phyloP scores from a whole-genome alignment of 2,329 filamentous ascomycete species.

The Kalaharituber pfeilii region DNA sequence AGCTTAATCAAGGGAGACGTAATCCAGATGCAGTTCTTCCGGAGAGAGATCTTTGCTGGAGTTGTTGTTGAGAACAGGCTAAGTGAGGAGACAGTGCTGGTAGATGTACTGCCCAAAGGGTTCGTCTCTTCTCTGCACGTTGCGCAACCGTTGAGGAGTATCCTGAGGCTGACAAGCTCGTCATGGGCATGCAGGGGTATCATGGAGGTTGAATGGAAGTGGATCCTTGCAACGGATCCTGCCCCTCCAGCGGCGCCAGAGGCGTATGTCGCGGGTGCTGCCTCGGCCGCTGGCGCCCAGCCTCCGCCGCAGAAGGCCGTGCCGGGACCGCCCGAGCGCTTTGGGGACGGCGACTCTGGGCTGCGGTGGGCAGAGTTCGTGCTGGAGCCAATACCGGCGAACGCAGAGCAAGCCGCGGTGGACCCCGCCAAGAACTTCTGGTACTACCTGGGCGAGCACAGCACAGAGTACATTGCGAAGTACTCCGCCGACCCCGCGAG shows the following conservation, averaged over 20 bases:
- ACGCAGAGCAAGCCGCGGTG: slow-evolving; percentile 43
- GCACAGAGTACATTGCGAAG: slow-evolving; percentile 77
- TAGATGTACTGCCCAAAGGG: slow-evolving; percentile 74
- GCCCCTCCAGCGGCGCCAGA: slow-evolving; percentile 55
- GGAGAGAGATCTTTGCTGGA: slow-evolving; percentile 67
- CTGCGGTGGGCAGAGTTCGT: slow-evolving; percentile 16
- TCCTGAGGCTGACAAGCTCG: background rate
- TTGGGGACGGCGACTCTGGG: slow-evolving; percentile 37
- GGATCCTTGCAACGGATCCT: slow-evolving; percentile 55
- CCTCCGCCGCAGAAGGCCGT: slow-evolving; percentile 36
- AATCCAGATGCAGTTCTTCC: slow-evolving; percentile 59
- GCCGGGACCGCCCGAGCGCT: slow-evolving; percentile 47
- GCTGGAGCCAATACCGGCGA: slow-evolving; percentile 3
- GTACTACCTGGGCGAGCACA: slow-evolving; percentile 72
- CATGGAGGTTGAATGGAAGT: slow-evolving; percentile 71
- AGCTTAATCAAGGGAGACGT: slow-evolving; percentile 55
- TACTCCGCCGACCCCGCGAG: slow-evolving; percentile 61
- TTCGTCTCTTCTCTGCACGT: slow-evolving; percentile 34
- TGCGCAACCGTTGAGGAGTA: slow-evolving; percentile 12
- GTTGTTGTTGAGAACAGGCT: slow-evolving; percentile 66
- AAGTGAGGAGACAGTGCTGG: slow-evolving; percentile 55
- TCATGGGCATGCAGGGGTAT: slow-evolving; percentile 41
- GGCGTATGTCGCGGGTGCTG: slow-evolving; percentile 37
- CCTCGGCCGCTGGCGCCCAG: slow-evolving; percentile 20
- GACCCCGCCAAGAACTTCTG: slow-evolving; percentile 62